Conservation (phyloP, 129 eudicot species). For the Mikania micrantha region DNA sequence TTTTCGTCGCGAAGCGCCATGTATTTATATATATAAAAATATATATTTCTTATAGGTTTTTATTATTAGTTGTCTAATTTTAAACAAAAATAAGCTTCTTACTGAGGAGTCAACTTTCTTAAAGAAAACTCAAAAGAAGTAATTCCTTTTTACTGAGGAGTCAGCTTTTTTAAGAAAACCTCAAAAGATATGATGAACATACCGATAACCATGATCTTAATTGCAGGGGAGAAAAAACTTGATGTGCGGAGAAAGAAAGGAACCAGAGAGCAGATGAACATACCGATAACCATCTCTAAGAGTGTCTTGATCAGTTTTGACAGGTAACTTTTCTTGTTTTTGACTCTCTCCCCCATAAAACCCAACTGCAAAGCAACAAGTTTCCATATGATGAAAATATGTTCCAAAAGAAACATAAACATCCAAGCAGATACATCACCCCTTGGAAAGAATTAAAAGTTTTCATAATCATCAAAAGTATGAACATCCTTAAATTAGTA, state of each 20-base stretch:
- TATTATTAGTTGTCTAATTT: too few species aligned
- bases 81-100: too few species aligned
- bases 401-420: not conserved
- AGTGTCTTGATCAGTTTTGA: slow-evolving; percentile 92
- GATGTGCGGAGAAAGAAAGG: not conserved
- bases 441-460: not conserved
- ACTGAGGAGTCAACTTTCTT: too few species aligned
- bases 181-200: not conserved
- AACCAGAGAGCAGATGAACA: slow-evolving; percentile 1
- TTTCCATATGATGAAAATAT: not conserved
- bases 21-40: too few species aligned
- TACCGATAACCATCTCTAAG: slow-evolving; percentile 95
- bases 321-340: slow-evolving; percentile 45
- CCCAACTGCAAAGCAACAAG: slow-evolving; percentile 45
- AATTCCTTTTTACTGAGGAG: not conserved
- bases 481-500: not conserved
- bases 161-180: not conserved
- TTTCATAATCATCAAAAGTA: not conserved
- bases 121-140: too few species aligned
- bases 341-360: slow-evolving; percentile 57
- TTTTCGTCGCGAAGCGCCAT: too few species aligned
- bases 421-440: not conserved
- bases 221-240: not conserved
- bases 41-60: too few species aligned
- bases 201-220: not conserved